These are phyloP conservation scores for Phyllachora maydis DNA, from an alignment of 2,329 filamentous ascomycete species.

Conservation along the genomic window DNA sequence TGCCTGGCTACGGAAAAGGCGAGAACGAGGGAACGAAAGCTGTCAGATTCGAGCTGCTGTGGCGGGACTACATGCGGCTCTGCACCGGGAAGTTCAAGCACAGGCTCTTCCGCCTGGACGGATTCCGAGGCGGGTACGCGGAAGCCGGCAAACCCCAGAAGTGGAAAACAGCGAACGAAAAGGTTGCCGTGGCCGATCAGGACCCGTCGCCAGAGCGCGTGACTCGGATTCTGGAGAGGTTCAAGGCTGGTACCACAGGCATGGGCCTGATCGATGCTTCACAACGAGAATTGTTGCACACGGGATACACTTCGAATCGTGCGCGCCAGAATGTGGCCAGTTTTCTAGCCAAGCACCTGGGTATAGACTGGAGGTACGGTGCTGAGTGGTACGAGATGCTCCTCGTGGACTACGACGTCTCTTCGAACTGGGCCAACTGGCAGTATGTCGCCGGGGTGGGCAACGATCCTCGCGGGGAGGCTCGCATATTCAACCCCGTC, in stretches of 20 bases:
- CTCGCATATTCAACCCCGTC: conserved; percentile 61
- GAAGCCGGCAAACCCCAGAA: too few relatives aligned
- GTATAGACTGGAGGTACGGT: conserved; percentile 61
- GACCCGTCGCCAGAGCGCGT: conserved; percentile 20
- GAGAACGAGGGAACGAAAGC: conserved; percentile 52
- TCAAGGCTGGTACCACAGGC: conserved; percentile 49
- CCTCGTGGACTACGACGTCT: conserved; percentile 56
- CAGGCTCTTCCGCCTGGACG: conserved; percentile 41
- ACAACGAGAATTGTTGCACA: conserved; percentile 52
- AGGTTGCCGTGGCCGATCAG: conserved; percentile 13
- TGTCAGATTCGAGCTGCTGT: conserved; percentile 54
- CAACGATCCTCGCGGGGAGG: conserved; percentile 53
- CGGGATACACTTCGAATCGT: conserved; percentile 61
- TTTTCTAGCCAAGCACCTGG: conserved; percentile 52
- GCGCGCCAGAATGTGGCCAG: conserved; percentile 58
- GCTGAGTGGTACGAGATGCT: conserved; percentile 68
- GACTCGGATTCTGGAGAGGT: conserved; percentile 27
- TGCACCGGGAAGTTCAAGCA: conserved; percentile 49
- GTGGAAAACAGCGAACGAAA: conserved; percentile 24
- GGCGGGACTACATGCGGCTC: conserved; percentile 66
- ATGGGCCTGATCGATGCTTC: conserved; percentile 61
- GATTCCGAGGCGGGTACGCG: conserved; percentile 28
- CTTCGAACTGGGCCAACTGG: conserved; percentile 67
- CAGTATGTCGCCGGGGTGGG: conserved; percentile 65
- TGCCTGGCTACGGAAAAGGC: conserved; percentile 41